Evolutionary conservation across 768 basidiomycete species (phyloP).

Genomic region (Hebeloma cylindrosporum): DNA sequence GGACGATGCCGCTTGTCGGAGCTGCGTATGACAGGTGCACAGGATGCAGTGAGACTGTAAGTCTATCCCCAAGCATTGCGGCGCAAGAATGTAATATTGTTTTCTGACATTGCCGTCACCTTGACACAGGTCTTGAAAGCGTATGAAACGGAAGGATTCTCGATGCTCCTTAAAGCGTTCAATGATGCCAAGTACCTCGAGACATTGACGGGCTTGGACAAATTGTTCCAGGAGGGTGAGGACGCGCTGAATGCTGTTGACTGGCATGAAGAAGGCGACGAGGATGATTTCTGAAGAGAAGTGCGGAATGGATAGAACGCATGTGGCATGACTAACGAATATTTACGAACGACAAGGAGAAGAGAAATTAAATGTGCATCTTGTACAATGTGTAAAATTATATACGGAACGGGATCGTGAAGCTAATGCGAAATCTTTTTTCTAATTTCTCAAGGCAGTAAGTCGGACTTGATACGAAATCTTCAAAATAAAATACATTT

Average conservation of each 20-base stretch:
- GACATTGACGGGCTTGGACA: slow-evolving; percentile 74
- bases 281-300: slow-evolving; percentile 27
- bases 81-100: background rate
- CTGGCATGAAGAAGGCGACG: slow-evolving; percentile 66
- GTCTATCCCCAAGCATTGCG: background rate
- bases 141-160: slow-evolving; percentile 80
- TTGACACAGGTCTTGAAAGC: slow-evolving; percentile 82
- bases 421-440: too few relatives aligned
- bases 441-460: too few relatives aligned
- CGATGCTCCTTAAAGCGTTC: slow-evolving; percentile 77
- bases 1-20: slow-evolving; percentile 80
- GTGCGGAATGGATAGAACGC: background rate
- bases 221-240: slow-evolving; percentile 74
- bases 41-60: slow-evolving; percentile 81
- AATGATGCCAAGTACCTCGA: slow-evolving; percentile 80
- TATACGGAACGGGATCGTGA: too few relatives aligned
- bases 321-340: too few relatives aligned
- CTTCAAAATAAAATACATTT: too few relatives aligned
- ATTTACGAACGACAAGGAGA: too few relatives aligned
- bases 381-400: too few relatives aligned
- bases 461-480: too few relatives aligned
- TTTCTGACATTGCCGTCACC: background rate
- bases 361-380: too few relatives aligned
- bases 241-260: slow-evolving; percentile 68
- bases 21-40: slow-evolving; percentile 87